Percentiles rank a stretch among this genome's conserved stretches.
These are phyloP conservation scores for Xeromyces bisporus DNA, from an alignment of 495 filamentous ascomycete genomes.

Conservation along the genomic window DNA sequence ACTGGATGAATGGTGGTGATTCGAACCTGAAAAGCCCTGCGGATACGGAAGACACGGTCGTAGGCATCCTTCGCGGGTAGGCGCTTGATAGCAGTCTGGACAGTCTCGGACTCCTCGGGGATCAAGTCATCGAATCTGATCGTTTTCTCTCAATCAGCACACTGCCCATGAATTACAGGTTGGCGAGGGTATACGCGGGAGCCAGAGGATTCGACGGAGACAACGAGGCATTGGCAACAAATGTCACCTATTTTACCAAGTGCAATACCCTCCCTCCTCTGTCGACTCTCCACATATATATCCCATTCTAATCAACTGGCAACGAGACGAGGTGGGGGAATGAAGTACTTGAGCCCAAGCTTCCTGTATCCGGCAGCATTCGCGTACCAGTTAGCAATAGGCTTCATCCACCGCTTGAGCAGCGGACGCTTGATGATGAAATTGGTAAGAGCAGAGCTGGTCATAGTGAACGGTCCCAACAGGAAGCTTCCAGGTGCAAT, in stretches of 20 bases:
- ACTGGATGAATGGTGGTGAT: too few relatives aligned
- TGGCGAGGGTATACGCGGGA: background rate
- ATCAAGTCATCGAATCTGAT: constrained; percentile 82
- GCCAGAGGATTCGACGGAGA: background rate
- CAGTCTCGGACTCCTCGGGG: constrained; percentile 69
- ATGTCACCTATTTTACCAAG: background rate
- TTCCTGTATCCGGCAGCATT: constrained; percentile 82
- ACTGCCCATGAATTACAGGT: background rate
- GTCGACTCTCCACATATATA: too few relatives aligned
- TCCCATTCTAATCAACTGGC: too few relatives aligned
- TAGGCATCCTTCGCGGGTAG: constrained; percentile 79
- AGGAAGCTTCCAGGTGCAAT: constrained; percentile 10
- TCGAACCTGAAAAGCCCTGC: constrained; percentile 79
- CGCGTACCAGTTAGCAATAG: constrained; percentile 67
- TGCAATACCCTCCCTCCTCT: background rate
- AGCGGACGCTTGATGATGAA: constrained; percentile 69
- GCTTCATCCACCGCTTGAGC: constrained; percentile 59
- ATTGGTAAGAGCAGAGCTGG: constrained; percentile 50
- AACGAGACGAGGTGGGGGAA: too few relatives aligned
- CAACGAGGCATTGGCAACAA: background rate
- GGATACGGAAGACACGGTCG: constrained; percentile 91
- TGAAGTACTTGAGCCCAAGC: constrained; percentile 78
- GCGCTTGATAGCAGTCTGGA: constrained; percentile 76
- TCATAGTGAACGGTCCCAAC: constrained; percentile 40
- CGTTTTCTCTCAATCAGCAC: constrained; percentile 3